These are phyloP conservation scores for Cetradonia linearis DNA, from an alignment of 495 filamentous ascomycete species.

Conservation along the genomic window DNA sequence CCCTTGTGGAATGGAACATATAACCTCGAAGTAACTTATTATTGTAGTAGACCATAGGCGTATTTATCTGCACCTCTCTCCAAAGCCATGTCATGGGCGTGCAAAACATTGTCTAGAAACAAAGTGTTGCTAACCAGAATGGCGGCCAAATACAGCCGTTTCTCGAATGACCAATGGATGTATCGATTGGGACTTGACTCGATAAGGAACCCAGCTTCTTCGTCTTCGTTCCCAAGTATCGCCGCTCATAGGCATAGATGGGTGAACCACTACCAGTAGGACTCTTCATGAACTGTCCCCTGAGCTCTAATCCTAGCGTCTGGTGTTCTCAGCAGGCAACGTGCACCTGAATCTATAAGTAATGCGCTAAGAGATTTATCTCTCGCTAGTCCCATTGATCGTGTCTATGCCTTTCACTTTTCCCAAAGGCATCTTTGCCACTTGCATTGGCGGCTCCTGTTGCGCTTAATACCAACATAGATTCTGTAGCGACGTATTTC, in stretches of 20 bases:
- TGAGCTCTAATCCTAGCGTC: neutral
- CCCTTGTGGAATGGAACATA: too few species aligned
- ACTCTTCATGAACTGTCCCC: too few species aligned
- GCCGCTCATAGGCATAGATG: neutral
- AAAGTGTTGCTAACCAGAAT: too few species aligned
- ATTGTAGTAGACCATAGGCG: too few species aligned
- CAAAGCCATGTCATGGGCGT: too few species aligned
- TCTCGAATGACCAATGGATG: too few species aligned
- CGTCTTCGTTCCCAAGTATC: too few species aligned
- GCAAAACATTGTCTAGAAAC: too few species aligned
- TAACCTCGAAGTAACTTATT: too few species aligned
- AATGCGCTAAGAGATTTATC: neutral
- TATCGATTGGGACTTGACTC: too few species aligned
- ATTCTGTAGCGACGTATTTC: conserved; percentile 2
- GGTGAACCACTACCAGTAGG: fast-evolving
- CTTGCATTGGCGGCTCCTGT: neutral
- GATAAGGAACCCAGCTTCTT: neutral
- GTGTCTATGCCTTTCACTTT: neutral
- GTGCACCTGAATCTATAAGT: neutral
- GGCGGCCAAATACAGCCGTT: too few species aligned
- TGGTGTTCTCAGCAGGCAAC: neutral
- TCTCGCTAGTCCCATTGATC: neutral
- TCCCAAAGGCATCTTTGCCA: neutral
- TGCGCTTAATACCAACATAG: neutral
- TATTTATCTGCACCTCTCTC: too few species aligned